These are phyloP conservation scores for Cladobotryum protrusum DNA, from an alignment of 2,329 filamentous ascomycete genomes.

Conservation along the genomic window DNA sequence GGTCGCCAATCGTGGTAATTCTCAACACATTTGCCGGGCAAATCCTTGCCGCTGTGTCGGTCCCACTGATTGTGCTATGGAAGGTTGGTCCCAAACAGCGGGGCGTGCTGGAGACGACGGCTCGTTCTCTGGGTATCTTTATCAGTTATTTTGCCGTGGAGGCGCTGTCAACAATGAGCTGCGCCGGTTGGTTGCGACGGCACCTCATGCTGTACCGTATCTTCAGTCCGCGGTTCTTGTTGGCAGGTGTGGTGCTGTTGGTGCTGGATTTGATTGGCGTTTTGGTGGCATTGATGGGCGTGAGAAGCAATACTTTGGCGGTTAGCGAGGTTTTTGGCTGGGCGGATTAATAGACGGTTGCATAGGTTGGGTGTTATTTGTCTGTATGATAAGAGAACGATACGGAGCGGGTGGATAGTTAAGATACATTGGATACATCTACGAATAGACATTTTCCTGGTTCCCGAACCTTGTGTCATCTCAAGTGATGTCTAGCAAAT, in stretches of 20 bases:
- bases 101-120: slow-evolving; percentile 62
- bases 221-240: slow-evolving; percentile 87
- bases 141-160: slow-evolving; percentile 77
- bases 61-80: slow-evolving; percentile 82
- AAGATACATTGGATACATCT: background rate
- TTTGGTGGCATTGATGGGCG: slow-evolving; percentile 63
- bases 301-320: slow-evolving; percentile 69
- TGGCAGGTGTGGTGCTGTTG: slow-evolving; percentile 63
- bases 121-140: slow-evolving; percentile 67
- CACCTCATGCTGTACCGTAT: slow-evolving; percentile 97
- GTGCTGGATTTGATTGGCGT: slow-evolving; percentile 72
- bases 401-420: background rate
- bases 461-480: background rate
- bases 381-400: background rate
- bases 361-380: background rate
- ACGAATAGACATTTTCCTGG: background rate
- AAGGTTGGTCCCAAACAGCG: slow-evolving; percentile 73
- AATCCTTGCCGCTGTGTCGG: slow-evolving; percentile 71
- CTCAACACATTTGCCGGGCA: slow-evolving; percentile 88
- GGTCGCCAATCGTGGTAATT: slow-evolving; percentile 72
- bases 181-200: slow-evolving; percentile 78
- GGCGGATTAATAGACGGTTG: slow-evolving; percentile 37
- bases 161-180: slow-evolving; percentile 79
- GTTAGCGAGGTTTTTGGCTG: slow-evolving; percentile 87
- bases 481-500: background rate